These are phyloP conservation scores for Priceomyces melissophilus DNA, from an alignment of 805 yeast species.

Conservation along the genomic window DNA sequence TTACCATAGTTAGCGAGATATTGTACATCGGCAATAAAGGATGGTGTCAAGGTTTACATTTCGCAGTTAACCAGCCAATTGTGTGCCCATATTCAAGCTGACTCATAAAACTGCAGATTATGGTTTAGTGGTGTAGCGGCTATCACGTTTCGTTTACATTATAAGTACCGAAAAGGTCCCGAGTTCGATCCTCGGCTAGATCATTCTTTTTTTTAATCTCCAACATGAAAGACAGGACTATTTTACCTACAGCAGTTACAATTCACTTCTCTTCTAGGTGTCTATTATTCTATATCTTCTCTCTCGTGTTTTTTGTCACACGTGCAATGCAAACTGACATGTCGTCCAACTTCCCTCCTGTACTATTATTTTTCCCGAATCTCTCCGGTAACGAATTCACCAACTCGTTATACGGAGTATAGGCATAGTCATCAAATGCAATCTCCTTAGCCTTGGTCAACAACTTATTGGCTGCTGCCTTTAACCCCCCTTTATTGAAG, in stretches of 20 bases:
- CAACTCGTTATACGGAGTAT: conserved; percentile 51
- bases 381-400: conserved; percentile 39
- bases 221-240: too few species aligned
- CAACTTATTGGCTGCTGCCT: conserved; percentile 38
- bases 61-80: too few species aligned
- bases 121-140: conserved; percentile 43
- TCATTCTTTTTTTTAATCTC: conserved; percentile 15
- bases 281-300: neutral
- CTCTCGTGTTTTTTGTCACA: conserved; percentile 20
- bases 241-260: too few species aligned
- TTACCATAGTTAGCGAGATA: too few species aligned
- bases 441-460: conserved; percentile 44
- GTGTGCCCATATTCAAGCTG: too few species aligned
- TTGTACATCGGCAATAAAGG: too few species aligned
- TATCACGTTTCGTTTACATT: conserved; percentile 42
- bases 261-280: too few species aligned
- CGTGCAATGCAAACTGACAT: conserved; percentile 50
- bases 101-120: conserved; percentile 6
- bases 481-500: conserved; percentile 27
- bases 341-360: conserved; percentile 56
- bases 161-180: conserved; percentile 27
- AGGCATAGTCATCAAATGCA: conserved; percentile 52
- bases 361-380: conserved; percentile 29
- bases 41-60: too few species aligned
- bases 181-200: conserved; percentile 45